These are phyloP conservation scores for Thielaviopsis musarum DNA, from an alignment of 2,329 filamentous ascomycete genomes.

Conservation along the genomic window DNA sequence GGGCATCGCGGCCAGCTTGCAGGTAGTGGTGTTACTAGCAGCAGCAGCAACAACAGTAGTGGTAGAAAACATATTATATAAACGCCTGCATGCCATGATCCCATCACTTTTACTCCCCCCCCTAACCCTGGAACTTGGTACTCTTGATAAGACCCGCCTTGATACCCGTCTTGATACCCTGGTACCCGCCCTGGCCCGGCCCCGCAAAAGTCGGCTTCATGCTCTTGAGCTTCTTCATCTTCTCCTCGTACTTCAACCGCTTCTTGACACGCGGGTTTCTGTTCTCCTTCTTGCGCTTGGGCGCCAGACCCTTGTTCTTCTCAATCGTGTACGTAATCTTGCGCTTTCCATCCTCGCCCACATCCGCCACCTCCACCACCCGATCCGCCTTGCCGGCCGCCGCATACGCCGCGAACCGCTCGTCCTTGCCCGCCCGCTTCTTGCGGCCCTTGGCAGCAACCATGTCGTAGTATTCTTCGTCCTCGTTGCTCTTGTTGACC, in stretches of 20 bases:
- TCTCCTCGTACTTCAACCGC: conserved; percentile 87
- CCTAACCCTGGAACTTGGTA: conserved; percentile 53
- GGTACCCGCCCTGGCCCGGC: conserved; percentile 70
- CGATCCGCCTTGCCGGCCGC: conserved; percentile 47
- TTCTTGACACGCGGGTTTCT: conserved; percentile 96
- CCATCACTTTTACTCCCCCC: conserved; percentile 11
- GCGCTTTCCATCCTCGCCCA: conserved; percentile 74
- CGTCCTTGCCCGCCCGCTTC: conserved; percentile 57
- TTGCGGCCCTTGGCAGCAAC: conserved; percentile 51
- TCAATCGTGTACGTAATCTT: conserved; percentile 87
- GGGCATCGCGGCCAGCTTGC: conserved; percentile 24
- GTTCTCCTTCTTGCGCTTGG: conserved; percentile 82
- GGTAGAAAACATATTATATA: background rate
- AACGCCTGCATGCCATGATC: conserved; percentile 4
- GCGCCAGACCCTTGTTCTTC: conserved; percentile 93
- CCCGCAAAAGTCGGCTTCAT: conserved; percentile 77
- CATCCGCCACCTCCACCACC: conserved; percentile 46
- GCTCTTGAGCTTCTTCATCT: conserved; percentile 89
- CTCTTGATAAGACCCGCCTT: conserved; percentile 88
- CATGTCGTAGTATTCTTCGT: conserved; percentile 80
- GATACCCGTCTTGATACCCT: conserved; percentile 86
- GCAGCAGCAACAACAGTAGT: too few species aligned
- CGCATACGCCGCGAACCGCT: conserved; percentile 36
- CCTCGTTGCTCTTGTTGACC: conserved; percentile 47
- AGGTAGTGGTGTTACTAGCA: conserved; percentile 24